A percentile compares a stretch with the other conserved stretches of the same genome.
Evolutionary conservation across 2,329 filamentous ascomycete genomes (phyloP).

Genomic region (Raffaelea arxii): DNA sequence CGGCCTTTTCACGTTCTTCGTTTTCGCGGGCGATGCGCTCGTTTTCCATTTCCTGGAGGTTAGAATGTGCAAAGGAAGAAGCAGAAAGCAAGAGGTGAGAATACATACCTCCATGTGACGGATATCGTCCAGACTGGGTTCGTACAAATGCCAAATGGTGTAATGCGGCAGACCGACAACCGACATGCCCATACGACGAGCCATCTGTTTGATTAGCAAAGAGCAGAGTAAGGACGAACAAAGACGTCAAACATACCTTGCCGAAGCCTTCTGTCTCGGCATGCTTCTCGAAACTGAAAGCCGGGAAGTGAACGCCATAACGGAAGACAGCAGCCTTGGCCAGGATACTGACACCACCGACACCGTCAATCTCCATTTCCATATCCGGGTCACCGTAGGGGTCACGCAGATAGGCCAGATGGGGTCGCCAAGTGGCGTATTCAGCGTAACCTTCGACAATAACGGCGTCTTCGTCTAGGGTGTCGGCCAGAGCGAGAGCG

Average conservation of each 20-base stretch:
- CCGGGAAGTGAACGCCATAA: conserved; percentile 91
- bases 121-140: conserved; percentile 96
- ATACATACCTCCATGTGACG: conserved; percentile 76
- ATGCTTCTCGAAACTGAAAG: conserved; percentile 97
- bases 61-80: background rate
- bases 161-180: conserved; percentile 95
- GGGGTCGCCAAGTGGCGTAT: conserved; percentile 95
- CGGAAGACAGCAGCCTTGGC: conserved; percentile 95
- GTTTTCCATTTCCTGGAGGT: conserved; percentile 73
- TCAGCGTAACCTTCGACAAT: conserved; percentile 99
- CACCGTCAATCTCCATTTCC: conserved; percentile 99
- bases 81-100: background rate
- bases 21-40: conserved; percentile 72
- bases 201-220: conserved; percentile 72
- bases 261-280: conserved; percentile 97
- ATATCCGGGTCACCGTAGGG: conserved; percentile 97
- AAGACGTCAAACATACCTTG: conserved; percentile 60
- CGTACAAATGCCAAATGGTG: conserved; percentile 98
- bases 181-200: conserved; percentile 88
- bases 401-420: conserved; percentile 91
- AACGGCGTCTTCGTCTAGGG: conserved; percentile 92
- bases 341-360: conserved; percentile 93
- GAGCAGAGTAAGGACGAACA: too few species aligned
- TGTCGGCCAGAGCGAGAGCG: conserved; percentile 84
- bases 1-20: conserved; percentile 65